A percentile compares a stretch with the other conserved stretches of the same genome.
Evolutionary conservation across 768 basidiomycete genomes (phyloP).

Genomic region (Russula earlei): DNA sequence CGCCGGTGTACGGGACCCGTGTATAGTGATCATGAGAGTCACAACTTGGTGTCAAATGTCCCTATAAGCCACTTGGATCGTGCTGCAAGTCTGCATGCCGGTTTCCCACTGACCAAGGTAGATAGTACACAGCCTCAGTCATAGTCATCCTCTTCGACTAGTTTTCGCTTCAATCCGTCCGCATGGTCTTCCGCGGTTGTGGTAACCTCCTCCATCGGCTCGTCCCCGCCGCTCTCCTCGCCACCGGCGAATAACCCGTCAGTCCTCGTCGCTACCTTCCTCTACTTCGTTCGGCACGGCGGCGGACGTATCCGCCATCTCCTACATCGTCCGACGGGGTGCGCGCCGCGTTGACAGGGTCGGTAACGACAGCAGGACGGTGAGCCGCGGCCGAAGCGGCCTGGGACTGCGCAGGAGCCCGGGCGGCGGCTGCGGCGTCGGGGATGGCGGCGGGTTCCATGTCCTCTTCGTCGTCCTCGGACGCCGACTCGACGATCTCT

Average conservation of each 20-base stretch:
- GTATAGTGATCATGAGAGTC: too few species aligned
- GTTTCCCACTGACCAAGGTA: neutral
- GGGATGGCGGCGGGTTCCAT: slow-evolving; percentile 60
- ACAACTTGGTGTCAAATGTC: too few species aligned
- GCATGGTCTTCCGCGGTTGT: slow-evolving; percentile 23
- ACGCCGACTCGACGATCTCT: slow-evolving; percentile 69
- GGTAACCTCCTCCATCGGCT: slow-evolving; percentile 74
- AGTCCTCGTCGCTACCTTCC: slow-evolving; percentile 67
- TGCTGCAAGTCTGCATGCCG: neutral
- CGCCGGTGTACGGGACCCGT: too few species aligned
- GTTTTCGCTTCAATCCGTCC: slow-evolving; percentile 66
- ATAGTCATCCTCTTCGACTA: slow-evolving; percentile 84
- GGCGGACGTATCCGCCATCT: slow-evolving; percentile 38
- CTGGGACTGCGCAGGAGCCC: slow-evolving; percentile 9
- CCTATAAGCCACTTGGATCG: neutral
- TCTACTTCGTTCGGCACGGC: slow-evolving; percentile 35
- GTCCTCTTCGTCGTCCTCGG: slow-evolving; percentile 53
- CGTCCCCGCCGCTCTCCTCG: slow-evolving; percentile 60
- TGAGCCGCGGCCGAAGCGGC: slow-evolving; percentile 14
- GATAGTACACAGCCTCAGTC: slow-evolving; percentile 35
- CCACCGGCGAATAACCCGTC: slow-evolving; percentile 72
- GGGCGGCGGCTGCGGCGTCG: slow-evolving; percentile 10
- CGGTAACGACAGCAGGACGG: slow-evolving; percentile 20
- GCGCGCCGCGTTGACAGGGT: slow-evolving; percentile 48
- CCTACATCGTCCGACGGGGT: slow-evolving; percentile 56